Evolutionary conservation across 768 basidiomycete species (phyloP), one percentile per base, ranked within the genome.

Genomic region (Podaxis rugospora): DNA sequence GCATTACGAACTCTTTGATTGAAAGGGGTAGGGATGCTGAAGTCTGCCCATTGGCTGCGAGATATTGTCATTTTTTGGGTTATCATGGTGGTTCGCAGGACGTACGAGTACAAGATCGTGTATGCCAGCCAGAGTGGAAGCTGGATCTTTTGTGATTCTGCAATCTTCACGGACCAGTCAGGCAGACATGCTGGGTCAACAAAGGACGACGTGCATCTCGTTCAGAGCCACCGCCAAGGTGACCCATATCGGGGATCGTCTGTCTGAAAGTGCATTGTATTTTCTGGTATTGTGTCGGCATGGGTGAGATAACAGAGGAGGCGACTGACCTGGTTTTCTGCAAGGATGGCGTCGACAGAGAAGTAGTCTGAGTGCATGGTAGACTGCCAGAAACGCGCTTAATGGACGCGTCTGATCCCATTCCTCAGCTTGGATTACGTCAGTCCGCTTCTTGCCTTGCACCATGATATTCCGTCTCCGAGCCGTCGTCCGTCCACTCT

Each of bases 51-150:
- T 68, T 92, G 91, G 9, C 95, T 92, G 65, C 27, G 21, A 42
- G 23, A 5, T 18, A 13, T 44, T n/a, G 56, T 64, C n/a, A 63
- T 37, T 54, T 51, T 10, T 61, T 44, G 16, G 51, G 18, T 27
- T n/a, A 40, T 42, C 18, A 59, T 4, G 28, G 54, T 28, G 21
- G 25, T 35, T 18, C 9, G 10, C 7, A 23, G 42, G 23, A 72
- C 78, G 51, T 51, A 93, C 91, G 90, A 89, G 68, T 88, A 87
- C 52, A 94, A 83, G 58, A 96, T 79, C 56, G 89, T 90, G 66
- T 93, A 91, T 0, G 89, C 92, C 53, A 98, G 81, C 95, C 95
- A 98, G 65, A 95, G 83, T 2, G 95, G 94, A 9, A 98, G 77
- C 65, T 91, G 89, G 1, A 90, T 75, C 70, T 93, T 96, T 68